Conservation (phyloP, 139 green algal species). For the Dunaliella primolecta region DNA sequence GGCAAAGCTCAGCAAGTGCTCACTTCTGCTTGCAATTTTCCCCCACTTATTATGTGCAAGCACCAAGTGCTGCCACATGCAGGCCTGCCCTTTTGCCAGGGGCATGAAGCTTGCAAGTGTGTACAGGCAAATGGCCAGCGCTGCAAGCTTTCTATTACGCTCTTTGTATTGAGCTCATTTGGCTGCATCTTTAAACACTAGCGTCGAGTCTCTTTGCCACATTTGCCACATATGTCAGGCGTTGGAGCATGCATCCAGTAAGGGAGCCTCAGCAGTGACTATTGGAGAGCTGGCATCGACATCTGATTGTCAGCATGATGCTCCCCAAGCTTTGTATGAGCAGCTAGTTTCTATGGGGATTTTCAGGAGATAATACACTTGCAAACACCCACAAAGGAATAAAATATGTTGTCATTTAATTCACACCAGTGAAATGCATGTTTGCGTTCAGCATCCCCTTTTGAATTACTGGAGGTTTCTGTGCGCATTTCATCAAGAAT, state of each 20-base stretch:
- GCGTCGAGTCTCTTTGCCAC: no score
- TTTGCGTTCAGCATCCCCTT: background rate
- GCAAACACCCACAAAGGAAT: background rate
- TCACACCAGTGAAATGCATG: background rate
- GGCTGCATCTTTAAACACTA: no score
- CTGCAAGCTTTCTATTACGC: no score
- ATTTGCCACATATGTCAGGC: background rate
- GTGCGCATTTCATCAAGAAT: background rate
- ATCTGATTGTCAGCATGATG: background rate
- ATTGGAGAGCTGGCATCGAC: background rate
- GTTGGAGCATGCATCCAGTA: background rate
- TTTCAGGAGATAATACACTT: slow-evolving; percentile 31
- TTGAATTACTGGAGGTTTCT: background rate
- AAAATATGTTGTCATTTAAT: background rate
- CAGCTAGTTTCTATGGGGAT: slow-evolving; percentile 41
- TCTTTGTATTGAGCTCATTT: no score
- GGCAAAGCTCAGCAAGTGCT: no score
- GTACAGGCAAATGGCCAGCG: no score
- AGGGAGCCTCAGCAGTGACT: background rate
- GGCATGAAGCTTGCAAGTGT: no score
- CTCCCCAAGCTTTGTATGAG: slow-evolving; percentile 35
- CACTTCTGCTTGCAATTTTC: no score
- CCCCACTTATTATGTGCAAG: no score
- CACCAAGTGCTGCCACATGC: no score
- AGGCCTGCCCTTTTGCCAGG: no score